Evolutionary conservation across 805 yeast species (phyloP).

Genomic region (Naumovozyma castellii): DNA sequence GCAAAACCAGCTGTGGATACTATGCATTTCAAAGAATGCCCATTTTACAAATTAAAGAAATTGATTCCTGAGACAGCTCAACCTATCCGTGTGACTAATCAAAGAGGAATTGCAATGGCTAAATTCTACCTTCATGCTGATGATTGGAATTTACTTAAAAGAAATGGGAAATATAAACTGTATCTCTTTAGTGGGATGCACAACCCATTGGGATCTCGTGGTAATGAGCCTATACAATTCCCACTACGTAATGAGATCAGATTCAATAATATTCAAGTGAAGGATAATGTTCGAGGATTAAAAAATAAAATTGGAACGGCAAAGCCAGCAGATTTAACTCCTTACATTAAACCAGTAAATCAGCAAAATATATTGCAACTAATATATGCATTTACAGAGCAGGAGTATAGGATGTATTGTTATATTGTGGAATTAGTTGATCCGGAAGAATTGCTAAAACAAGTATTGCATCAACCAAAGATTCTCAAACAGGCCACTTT

Average conservation of each 20-base stretch:
- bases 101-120: conserved; percentile 37
- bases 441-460: conserved; percentile 33
- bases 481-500: conserved; percentile 45
- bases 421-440: conserved; percentile 47
- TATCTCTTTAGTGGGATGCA: conserved; percentile 47
- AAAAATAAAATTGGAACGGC: conserved; percentile 72
- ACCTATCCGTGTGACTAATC: conserved; percentile 27
- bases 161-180: conserved; percentile 30
- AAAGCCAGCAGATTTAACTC: conserved; percentile 71
- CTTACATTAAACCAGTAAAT: conserved; percentile 29
- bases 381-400: conserved; percentile 48
- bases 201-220: conserved; percentile 26
- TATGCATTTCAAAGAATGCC: conserved; percentile 39
- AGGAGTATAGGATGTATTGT: conserved; percentile 42
- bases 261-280: conserved; percentile 43
- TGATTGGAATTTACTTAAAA: conserved; percentile 34
- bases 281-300: conserved; percentile 59
- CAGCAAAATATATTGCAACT: conserved; percentile 39
- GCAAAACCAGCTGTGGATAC: neutral
- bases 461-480: conserved; percentile 39
- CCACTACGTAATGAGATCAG: conserved; percentile 66
- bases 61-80: conserved; percentile 42
- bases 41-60: conserved; percentile 45
- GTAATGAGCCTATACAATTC: conserved; percentile 54
- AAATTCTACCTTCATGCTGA: conserved; percentile 35